These are phyloP conservation scores for Suillus occidentalis DNA, from an alignment of 768 basidiomycete genomes.

Conservation along the genomic window DNA sequence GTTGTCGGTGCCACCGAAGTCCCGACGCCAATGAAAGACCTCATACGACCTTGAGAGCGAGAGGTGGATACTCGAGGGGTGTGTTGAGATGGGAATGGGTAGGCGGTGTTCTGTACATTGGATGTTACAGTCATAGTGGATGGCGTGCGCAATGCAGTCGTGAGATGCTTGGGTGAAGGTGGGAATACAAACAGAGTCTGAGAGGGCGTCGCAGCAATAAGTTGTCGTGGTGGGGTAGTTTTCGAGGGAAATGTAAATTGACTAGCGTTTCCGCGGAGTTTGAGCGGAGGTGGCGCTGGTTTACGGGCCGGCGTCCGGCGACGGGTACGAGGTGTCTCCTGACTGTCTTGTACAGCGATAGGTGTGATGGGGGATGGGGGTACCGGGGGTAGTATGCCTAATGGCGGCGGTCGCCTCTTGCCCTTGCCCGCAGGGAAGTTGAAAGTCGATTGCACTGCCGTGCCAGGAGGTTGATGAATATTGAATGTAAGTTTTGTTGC, in stretches of 20 bases:
- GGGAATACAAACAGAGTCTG: slow-evolving; percentile 89
- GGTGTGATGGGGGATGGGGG: slow-evolving; percentile 69
- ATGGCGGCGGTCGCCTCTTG: slow-evolving; percentile 61
- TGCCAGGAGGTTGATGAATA: slow-evolving; percentile 46
- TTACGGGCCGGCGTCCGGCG: slow-evolving; percentile 56
- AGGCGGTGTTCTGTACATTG: slow-evolving; percentile 43
- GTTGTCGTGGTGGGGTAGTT: slow-evolving; percentile 21
- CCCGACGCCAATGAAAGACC: slow-evolving; percentile 73
- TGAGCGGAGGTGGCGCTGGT: slow-evolving; percentile 56
- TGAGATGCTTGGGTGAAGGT: slow-evolving; percentile 62
- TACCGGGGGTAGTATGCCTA: slow-evolving; percentile 65
- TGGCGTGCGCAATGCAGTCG: slow-evolving; percentile 58
- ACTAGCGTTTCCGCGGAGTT: slow-evolving; percentile 37
- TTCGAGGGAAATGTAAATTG: slow-evolving; percentile 29
- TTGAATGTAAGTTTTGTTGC: slow-evolving; percentile 59
- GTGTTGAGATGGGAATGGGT: slow-evolving; percentile 56
- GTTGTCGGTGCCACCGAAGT: slow-evolving; percentile 74
- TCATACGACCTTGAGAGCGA: slow-evolving; percentile 62
- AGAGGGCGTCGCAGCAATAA: slow-evolving; percentile 53
- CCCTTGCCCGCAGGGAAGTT: slow-evolving; percentile 43
- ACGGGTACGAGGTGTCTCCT: slow-evolving; percentile 33
- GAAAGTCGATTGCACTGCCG: slow-evolving; percentile 56
- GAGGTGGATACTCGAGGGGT: slow-evolving; percentile 75
- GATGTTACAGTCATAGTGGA: slow-evolving; percentile 83
- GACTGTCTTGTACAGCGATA: slow-evolving; percentile 39